Base-by-base conservation (phyloP, 2,329 filamentous ascomycete genomes). In the Fusarium burgessii region DNA sequence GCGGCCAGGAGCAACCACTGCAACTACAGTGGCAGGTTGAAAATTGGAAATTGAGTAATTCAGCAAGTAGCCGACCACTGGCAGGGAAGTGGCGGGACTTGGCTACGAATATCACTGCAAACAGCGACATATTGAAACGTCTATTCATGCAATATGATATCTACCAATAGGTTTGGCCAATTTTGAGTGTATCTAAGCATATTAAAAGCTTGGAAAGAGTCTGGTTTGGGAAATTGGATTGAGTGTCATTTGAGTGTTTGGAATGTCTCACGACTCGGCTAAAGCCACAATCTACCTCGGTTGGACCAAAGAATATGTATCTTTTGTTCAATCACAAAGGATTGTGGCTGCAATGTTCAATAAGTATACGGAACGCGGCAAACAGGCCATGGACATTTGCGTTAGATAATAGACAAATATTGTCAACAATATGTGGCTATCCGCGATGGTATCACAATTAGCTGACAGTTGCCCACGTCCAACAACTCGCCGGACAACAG, bases 11-110 rank as follows among this genome's bases (percentile, higher is more conserved):
- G 23, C 8, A 36, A 17, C 1, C 20, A 38, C 47, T 51, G 47
- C 5, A 38, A 25, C 17, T n/a, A 40, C 47, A 51, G 43, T 32
- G 23, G 29, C 14, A 49, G 36, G 20, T 14, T 35, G 23, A 36
- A 25, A 33, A 47, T 52, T 27, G 12, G 35, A 20, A 10, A 29
- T 66, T 59, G 52, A 54, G 52, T 27, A 51, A 35, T 49, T 61
- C 23, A 35, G 49, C 59, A 55, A 60, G 45, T 33, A 32, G 32
- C 11, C 12, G 36, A 40, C 17, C 50, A 54, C 41, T 60, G 25
- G 54, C 59, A 64, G 18, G 17, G 23, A 27, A 29, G 45, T 67
- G 55, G n/a, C 33, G 12, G 50, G 20, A 43, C 40, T 17, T n/a
- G 7, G 29, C 45, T 38, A 29, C 17, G 20, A 58, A 23, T 40